Evolutionary conservation across 176 grass and related monocot genomes (phyloP).

Genomic region (Oropetium thomaeum): DNA sequence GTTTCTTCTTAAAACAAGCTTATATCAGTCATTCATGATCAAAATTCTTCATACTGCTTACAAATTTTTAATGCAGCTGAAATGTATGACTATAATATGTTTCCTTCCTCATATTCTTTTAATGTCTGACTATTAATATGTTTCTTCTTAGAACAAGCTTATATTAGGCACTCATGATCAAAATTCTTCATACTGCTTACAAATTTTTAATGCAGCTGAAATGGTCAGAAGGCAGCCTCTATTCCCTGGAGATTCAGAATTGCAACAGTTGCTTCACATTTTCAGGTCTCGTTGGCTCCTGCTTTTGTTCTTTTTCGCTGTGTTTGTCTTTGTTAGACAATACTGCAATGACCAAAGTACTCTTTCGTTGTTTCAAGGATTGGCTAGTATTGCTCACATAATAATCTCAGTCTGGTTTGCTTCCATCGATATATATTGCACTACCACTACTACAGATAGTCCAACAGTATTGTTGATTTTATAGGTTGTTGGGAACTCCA

Average conservation of each 20-base stretch:
- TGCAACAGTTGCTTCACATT: conserved; percentile 96
- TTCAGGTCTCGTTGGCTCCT: conserved; percentile 53
- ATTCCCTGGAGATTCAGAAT: conserved; percentile 87
- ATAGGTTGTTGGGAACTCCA: conserved; percentile 89
- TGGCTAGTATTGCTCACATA: neutral
- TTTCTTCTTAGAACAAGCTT: too few relatives aligned
- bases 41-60: neutral
- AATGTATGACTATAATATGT: too few relatives aligned
- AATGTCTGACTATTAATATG: conserved; percentile 4
- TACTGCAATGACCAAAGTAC: neutral
- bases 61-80: conserved; percentile 66
- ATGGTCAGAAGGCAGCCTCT: conserved; percentile 83
- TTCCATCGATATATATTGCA: neutral
- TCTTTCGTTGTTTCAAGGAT: conserved; percentile 2
- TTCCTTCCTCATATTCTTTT: neutral
- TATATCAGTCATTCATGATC: too few relatives aligned
- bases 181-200: neutral
- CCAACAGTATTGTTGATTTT: neutral
- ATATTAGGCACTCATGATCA: neutral
- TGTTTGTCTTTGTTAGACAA: neutral
- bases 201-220: conserved; percentile 69
- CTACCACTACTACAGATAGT: neutral
- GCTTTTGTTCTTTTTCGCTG: neutral
- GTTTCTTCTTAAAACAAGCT: too few relatives aligned
- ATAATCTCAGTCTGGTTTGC: neutral